These are phyloP conservation scores for Mrakia frigida DNA, from an alignment of 768 basidiomycete species.

Conservation along the genomic window DNA sequence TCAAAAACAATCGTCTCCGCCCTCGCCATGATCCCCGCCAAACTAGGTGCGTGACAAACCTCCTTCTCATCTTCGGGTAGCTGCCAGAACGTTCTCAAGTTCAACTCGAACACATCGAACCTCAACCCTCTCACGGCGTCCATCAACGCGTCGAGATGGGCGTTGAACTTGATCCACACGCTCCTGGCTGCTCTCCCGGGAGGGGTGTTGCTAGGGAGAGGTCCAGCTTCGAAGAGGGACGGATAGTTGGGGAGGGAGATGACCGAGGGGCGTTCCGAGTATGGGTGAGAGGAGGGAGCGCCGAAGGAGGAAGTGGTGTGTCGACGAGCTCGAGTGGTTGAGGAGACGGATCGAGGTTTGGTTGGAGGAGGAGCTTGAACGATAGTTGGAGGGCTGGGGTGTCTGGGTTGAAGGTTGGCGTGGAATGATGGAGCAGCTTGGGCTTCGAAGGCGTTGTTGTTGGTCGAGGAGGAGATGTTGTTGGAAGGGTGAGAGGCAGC, in stretches of 20 bases:
- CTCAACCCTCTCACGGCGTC: constrained; percentile 71
- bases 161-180: constrained; percentile 84
- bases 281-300: too few relatives aligned
- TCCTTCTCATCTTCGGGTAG: constrained; percentile 71
- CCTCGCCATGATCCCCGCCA: constrained; percentile 80
- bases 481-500: not conserved
- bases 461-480: not conserved
- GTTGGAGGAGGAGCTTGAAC: not conserved
- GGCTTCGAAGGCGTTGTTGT: not conserved
- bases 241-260: constrained; percentile 61
- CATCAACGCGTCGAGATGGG: constrained; percentile 76
- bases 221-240: constrained; percentile 73
- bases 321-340: not conserved
- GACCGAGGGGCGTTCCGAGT: not conserved
- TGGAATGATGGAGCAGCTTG: not conserved
- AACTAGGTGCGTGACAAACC: constrained; percentile 79
- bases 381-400: constrained; percentile 46
- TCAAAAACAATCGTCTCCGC: constrained; percentile 87
- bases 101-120: constrained; percentile 85
- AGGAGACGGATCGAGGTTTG: not conserved
- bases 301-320: constrained; percentile 1
- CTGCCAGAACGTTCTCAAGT: constrained; percentile 79
- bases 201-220: constrained; percentile 63
- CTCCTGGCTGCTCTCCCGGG: constrained; percentile 70
- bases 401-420: not conserved